These are phyloP conservation scores for Heterobasidion irregulare DNA, from an alignment of 1,284 basidiomycete genomes.

Conservation along the genomic window DNA sequence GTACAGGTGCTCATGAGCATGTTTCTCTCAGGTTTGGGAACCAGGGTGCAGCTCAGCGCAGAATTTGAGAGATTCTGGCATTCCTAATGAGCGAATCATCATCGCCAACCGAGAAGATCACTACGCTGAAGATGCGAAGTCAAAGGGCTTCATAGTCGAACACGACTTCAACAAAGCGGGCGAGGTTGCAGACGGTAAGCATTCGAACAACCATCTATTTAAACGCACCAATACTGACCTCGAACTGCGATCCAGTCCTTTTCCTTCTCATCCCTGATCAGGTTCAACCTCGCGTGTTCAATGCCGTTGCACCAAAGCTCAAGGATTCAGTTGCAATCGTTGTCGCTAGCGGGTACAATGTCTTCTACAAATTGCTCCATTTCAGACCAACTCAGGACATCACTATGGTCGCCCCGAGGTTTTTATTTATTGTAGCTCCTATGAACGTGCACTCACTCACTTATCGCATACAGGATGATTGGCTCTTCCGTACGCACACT, in stretches of 20 bases:
- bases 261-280: conserved; percentile 60
- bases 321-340: conserved; percentile 44
- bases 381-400: conserved; percentile 51
- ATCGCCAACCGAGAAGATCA: conserved; percentile 51
- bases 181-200: conserved; percentile 42
- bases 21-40: conserved; percentile 45
- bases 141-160: conserved; percentile 49
- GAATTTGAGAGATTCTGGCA: conserved; percentile 55
- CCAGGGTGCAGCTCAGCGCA: conserved; percentile 62
- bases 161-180: conserved; percentile 52
- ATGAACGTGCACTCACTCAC: background rate
- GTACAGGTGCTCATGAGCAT: background rate
- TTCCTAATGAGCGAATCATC: conserved; percentile 50
- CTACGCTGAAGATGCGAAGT: conserved; percentile 48
- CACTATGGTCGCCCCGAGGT: conserved; percentile 62
- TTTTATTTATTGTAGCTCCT: background rate
- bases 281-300: conserved; percentile 54
- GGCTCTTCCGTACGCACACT: conserved; percentile 56
- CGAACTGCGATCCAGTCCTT: conserved; percentile 28
- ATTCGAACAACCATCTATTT: background rate
- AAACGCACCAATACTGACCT: background rate
- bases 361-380: conserved; percentile 50
- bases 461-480: conserved; percentile 38
- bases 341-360: conserved; percentile 59
- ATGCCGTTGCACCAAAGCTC: conserved; percentile 41